Evolutionary conservation across 2,329 filamentous ascomycete species (phyloP).

Genomic region (Lizonia empirigonia): DNA sequence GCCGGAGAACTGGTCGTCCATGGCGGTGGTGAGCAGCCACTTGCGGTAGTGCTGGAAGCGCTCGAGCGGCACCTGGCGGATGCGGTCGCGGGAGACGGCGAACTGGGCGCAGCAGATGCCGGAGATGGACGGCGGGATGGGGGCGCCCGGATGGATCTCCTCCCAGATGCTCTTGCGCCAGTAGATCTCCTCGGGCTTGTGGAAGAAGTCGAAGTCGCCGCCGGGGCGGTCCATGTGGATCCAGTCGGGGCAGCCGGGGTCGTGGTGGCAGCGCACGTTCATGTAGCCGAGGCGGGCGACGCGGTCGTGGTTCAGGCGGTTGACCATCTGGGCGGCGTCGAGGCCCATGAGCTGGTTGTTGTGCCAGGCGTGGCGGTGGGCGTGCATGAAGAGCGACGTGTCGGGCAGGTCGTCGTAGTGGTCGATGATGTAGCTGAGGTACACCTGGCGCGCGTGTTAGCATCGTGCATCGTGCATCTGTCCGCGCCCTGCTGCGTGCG

Average conservation of each 20-base stretch:
- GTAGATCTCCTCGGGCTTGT: slow-evolving; percentile 49
- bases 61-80: slow-evolving; percentile 56
- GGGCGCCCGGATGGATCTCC: slow-evolving; percentile 51
- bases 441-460: slow-evolving; percentile 44
- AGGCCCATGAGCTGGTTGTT: slow-evolving; percentile 61
- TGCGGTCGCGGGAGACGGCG: slow-evolving; percentile 55
- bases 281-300: slow-evolving; percentile 62
- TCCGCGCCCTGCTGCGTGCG: too few relatives aligned
- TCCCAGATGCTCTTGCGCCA: slow-evolving; percentile 45
- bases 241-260: slow-evolving; percentile 64
- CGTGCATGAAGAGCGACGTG: slow-evolving; percentile 65
- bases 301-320: slow-evolving; percentile 57
- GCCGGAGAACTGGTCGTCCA: slow-evolving; percentile 47
- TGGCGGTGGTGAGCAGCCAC: slow-evolving; percentile 54
- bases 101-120: slow-evolving; percentile 64
- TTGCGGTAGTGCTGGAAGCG: slow-evolving; percentile 60
- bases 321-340: slow-evolving; percentile 58
- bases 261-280: slow-evolving; percentile 64
- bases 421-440: slow-evolving; percentile 67
- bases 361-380: slow-evolving; percentile 62
- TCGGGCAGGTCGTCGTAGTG: slow-evolving; percentile 65
- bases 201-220: slow-evolving; percentile 48
- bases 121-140: slow-evolving; percentile 43
- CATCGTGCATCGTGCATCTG: neutral
- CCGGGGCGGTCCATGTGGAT: slow-evolving; percentile 55